Percentiles rank a stretch among this genome's conserved stretches.
phyloP scores from a whole-genome alignment of 345 rosid species.

The Tarenaya hassleriana region DNA sequence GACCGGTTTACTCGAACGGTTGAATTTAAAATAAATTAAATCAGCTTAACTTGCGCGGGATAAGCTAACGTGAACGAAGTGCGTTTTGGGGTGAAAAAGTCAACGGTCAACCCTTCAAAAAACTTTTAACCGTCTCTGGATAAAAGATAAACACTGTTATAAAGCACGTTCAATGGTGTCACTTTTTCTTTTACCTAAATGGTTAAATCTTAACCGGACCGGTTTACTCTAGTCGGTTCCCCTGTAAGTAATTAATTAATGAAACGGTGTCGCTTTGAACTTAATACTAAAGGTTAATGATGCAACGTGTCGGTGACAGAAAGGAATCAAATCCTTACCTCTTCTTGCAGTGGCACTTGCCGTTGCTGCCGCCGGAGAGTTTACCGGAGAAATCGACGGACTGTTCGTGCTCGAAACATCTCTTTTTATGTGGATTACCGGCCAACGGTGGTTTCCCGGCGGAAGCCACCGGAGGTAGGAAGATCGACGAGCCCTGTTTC shows the following conservation, averaged over 20 bases:
- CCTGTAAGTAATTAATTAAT: neutral
- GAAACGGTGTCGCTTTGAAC: neutral
- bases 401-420: slow-evolving; percentile 54
- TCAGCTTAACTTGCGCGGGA: no score
- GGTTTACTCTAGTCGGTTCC: no score
- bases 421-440: slow-evolving; percentile 48
- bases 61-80: no score
- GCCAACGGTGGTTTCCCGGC: slow-evolving; percentile 69
- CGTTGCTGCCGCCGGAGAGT: slow-evolving; percentile 49
- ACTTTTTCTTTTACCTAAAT: no score
- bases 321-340: slow-evolving; percentile 36
- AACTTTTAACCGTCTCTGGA: no score
- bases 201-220: no score
- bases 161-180: no score
- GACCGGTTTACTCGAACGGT: no score
- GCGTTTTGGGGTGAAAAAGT: no score
- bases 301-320: neutral
- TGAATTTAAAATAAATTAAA: no score
- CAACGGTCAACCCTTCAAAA: no score
- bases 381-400: slow-evolving; percentile 46
- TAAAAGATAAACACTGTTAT: no score
- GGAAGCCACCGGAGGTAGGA: slow-evolving; percentile 41
- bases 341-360: slow-evolving; percentile 83
- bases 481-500: slow-evolving; percentile 58
- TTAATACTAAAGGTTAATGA: neutral